A percentile compares a stretch with the other conserved stretches of the same genome.
Evolutionary conservation across 2,329 filamentous ascomycete species (phyloP).

Genomic region (Pseudogymnoascus sp.): DNA sequence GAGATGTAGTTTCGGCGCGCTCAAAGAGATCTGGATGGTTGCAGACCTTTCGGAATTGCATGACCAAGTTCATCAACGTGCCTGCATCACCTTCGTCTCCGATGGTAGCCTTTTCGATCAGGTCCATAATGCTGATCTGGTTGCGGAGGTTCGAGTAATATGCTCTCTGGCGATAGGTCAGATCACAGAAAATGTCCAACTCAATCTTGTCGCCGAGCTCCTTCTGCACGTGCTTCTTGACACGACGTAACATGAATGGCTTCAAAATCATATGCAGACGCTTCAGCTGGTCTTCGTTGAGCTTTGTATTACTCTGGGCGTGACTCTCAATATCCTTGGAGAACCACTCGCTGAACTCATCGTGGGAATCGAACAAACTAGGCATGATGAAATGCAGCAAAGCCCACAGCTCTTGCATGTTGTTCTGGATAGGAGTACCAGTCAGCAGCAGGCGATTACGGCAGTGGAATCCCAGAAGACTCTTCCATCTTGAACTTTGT

Average conservation of each 20-base stretch:
- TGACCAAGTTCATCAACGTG: constrained; percentile 97
- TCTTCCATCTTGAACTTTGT: constrained; percentile 94
- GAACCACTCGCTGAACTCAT: constrained; percentile 91
- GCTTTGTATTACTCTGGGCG: constrained; percentile 97
- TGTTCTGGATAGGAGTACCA: constrained; percentile 97
- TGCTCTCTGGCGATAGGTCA: constrained; percentile 91
- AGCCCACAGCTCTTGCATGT: constrained; percentile 99
- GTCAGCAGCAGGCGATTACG: constrained; percentile 89
- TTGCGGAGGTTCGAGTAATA: constrained; percentile 90
- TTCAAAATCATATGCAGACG: constrained; percentile 98
- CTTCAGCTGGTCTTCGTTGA: constrained; percentile 96
- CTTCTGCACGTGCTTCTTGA: constrained; percentile 99
- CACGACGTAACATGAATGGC: constrained; percentile 97
- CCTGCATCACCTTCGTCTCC: constrained; percentile 93
- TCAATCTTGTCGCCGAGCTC: constrained; percentile 99
- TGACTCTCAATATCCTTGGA: constrained; percentile 96
- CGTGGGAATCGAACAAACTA: constrained; percentile 90
- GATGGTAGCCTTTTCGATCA: constrained; percentile 92
- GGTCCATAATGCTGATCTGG: constrained; percentile 97
- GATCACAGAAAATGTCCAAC: constrained; percentile 88
- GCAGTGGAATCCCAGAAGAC: constrained; percentile 85
- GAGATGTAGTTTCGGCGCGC: constrained; percentile 82
- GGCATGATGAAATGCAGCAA: constrained; percentile 99
- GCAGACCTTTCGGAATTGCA: constrained; percentile 99
- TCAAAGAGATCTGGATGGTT: constrained; percentile 98